Percentiles rank a stretch among this genome's conserved stretches.
phyloP scores from a whole-genome alignment of 345 rosid genomes.

The Noccaea bulbosa region DNA sequence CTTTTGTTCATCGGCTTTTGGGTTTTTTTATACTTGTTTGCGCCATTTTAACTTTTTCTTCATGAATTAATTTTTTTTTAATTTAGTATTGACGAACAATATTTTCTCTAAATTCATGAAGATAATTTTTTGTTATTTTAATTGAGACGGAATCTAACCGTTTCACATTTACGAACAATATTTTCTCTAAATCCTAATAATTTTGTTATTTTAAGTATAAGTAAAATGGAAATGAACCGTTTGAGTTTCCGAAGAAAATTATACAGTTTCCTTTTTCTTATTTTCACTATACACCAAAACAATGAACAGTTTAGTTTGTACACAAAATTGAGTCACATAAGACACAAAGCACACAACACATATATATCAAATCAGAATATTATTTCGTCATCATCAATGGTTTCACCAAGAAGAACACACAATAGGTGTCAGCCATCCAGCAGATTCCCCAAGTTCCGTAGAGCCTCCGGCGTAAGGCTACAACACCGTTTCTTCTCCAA shows the following conservation, averaged over 20 bases:
- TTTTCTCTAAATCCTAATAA: too few species aligned
- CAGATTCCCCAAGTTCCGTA: conserved; percentile 63
- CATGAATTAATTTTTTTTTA: too few species aligned
- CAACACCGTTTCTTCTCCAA: conserved; percentile 57
- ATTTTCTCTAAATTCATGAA: too few species aligned
- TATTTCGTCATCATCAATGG: neutral
- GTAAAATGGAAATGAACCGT: neutral
- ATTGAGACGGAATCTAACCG: too few species aligned
- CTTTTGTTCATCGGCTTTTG: neutral
- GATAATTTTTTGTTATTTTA: too few species aligned
- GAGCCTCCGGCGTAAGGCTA: conserved; percentile 70
- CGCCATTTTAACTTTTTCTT: too few species aligned
- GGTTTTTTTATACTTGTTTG: too few species aligned
- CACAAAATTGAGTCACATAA: conserved; percentile 20
- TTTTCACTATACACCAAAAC: neutral
- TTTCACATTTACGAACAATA: too few species aligned
- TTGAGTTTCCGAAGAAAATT: neutral
- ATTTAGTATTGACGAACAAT: too few species aligned
- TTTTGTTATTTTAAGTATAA: neutral
- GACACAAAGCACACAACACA: neutral
- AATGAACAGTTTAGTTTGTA: conserved; percentile 15
- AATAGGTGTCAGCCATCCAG: conserved; percentile 47
- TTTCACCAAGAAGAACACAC: neutral
- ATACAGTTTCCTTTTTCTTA: neutral
- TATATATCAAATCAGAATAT: too few species aligned